Evolutionary conservation across 1,284 basidiomycete species (phyloP).

Genomic region (Pyrrhoderma lamaoense): DNA sequence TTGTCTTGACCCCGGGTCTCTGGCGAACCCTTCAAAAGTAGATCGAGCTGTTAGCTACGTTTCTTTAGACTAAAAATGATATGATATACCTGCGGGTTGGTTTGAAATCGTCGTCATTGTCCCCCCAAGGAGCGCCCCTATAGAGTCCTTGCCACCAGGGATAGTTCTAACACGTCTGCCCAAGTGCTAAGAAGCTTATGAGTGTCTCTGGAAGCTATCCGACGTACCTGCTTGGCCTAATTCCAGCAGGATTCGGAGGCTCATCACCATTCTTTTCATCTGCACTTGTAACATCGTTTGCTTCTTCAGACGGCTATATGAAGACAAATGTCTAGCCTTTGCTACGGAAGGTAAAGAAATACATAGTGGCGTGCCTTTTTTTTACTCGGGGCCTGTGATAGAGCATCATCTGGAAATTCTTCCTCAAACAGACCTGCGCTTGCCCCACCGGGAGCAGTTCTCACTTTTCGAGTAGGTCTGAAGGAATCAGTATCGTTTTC

Average conservation of each 20-base stretch:
- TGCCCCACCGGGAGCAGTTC: slow-evolving; percentile 20
- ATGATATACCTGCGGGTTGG: slow-evolving; percentile 18
- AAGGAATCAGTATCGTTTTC: slow-evolving; percentile 1
- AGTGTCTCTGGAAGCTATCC: neutral
- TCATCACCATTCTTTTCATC: slow-evolving; percentile 1
- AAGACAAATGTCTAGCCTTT: too few relatives aligned
- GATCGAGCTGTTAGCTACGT: neutral
- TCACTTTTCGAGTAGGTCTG: slow-evolving; percentile 22
- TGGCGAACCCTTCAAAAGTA: slow-evolving; percentile 11
- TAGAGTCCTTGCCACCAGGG: slow-evolving; percentile 19
- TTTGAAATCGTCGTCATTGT: slow-evolving; percentile 16
- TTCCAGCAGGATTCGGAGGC: neutral
- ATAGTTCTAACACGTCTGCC: slow-evolving; percentile 17
- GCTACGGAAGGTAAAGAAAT: too few relatives aligned
- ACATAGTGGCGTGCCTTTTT: neutral
- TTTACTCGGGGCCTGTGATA: slow-evolving; percentile 10
- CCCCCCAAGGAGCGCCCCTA: slow-evolving; percentile 13
- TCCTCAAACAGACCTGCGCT: slow-evolving; percentile 15
- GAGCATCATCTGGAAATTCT: slow-evolving; percentile 18
- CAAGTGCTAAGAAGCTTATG: neutral
- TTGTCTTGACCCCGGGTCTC: slow-evolving; percentile 16
- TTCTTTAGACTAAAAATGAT: neutral
- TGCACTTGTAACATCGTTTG: too few relatives aligned
- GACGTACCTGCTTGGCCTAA: slow-evolving; percentile 16
- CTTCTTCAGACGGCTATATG: too few relatives aligned